These are phyloP conservation scores for Ogataea philodendri DNA, from an alignment of 805 yeast genomes.

Conservation along the genomic window DNA sequence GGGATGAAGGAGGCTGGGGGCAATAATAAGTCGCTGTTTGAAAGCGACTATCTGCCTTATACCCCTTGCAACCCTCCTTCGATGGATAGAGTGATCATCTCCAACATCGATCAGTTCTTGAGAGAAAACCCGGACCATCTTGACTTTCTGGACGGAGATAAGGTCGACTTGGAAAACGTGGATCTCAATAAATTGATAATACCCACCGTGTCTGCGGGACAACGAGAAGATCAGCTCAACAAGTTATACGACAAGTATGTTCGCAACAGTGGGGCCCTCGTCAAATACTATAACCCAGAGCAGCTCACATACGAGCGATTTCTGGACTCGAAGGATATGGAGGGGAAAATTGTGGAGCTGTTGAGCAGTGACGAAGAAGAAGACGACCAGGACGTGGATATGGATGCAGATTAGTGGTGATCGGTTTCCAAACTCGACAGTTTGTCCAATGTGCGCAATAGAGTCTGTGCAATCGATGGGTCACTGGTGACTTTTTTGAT, in stretches of 20 bases:
- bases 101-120: slow-evolving; percentile 28
- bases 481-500: slow-evolving; percentile 22
- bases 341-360: slow-evolving; percentile 20
- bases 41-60: slow-evolving; percentile 14
- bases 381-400: slow-evolving; percentile 4
- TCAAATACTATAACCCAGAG: slow-evolving; percentile 27
- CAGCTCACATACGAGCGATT: slow-evolving; percentile 18
- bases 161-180: slow-evolving; percentile 14
- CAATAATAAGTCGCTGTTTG: slow-evolving; percentile 11
- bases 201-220: slow-evolving; percentile 11
- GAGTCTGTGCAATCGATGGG: slow-evolving; percentile 7
- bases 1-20: not conserved
- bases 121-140: slow-evolving; percentile 23
- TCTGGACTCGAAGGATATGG: slow-evolving; percentile 16
- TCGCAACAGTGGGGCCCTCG: slow-evolving; percentile 22
- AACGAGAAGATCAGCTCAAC: slow-evolving; percentile 17
- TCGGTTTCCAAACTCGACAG: slow-evolving; percentile 7
- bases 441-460: slow-evolving; percentile 12
- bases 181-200: slow-evolving; percentile 16
- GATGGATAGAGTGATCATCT: slow-evolving; percentile 19
- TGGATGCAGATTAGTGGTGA: slow-evolving; percentile 8
- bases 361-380: slow-evolving; percentile 11
- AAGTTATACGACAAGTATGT: slow-evolving; percentile 26
- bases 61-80: not conserved
- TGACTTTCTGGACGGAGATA: slow-evolving; percentile 10